Conservation (phyloP, 73 alveolate species). For the Durusdinium trenchii region DNA sequence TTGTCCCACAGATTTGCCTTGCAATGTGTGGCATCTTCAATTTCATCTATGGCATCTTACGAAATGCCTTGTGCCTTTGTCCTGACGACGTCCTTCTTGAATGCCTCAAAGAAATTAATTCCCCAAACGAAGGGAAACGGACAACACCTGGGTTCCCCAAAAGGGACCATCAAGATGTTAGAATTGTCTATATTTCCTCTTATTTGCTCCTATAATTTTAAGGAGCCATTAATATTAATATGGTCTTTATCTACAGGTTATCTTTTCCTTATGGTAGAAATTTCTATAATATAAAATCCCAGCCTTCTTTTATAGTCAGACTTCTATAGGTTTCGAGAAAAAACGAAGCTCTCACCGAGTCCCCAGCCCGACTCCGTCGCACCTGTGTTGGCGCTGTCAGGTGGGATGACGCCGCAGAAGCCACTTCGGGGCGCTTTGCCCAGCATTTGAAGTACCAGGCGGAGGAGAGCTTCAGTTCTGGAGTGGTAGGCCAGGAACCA, state of each 20-base stretch:
- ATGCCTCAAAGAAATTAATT: too few relatives aligned
- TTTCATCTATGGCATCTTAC: slow-evolving; percentile 28
- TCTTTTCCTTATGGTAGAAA: not conserved
- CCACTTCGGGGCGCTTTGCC: not conserved
- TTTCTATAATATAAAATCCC: not conserved
- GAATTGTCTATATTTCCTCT: not conserved
- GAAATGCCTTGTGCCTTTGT: not conserved
- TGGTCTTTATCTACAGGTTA: not conserved
- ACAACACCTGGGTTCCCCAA: not conserved
- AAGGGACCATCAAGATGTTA: not conserved
- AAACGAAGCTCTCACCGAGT: not conserved
- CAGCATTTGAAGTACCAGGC: not conserved
- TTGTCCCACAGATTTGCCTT: too few relatives aligned
- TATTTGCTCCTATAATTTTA: not conserved
- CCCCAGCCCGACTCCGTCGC: not conserved
- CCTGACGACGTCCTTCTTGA: not conserved
- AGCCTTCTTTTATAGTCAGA: not conserved
- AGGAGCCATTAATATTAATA: not conserved
- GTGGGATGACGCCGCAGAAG: slow-evolving; percentile 43
- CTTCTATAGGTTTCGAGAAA: not conserved
- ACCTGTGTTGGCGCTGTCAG: not conserved
- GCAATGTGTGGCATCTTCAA: slow-evolving; percentile 3
- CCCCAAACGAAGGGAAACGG: not conserved
- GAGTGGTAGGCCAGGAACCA: slow-evolving; percentile 1
- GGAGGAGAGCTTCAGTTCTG: not conserved